Evolutionary conservation across 2,329 filamentous ascomycete genomes (phyloP), one percentile per base, ranked within the genome.

Genomic region (Cladosporium sp.): DNA sequence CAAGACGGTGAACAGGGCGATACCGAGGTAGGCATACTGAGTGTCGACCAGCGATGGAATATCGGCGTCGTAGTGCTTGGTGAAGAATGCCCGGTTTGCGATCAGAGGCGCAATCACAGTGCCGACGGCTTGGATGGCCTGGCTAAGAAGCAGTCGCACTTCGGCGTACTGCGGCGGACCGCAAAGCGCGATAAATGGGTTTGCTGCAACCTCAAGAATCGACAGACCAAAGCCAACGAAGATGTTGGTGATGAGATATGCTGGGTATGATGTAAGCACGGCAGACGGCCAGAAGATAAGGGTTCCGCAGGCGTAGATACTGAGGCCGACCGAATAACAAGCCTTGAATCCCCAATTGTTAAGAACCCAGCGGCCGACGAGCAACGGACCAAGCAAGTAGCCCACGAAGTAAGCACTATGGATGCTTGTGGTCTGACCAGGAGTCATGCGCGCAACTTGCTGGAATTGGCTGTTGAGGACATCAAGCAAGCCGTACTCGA

Each of bases 401-500:
- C 86, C 89, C 15, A 85, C 86, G 74, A 90, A 93, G 74, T 93
- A 93, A 5, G 88, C 84, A 66, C 85, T 87, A 26, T 89, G 90
- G 47, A 92, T 83, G 1, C 88, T 88, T 3, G 92, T 80, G 0
- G 85, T 88, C 75, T 92, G 84, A 7, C 86, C 83, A 0, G 82
- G 77, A 0, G 82, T 85, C 83, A 90, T 89, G 26, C 84, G 73
- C 15, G 88, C 85, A 6, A 92, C 85, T 14, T 78, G 74, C 41
- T 89, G 87, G 62, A 92, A 88, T 28, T 87, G 87, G 24, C 84
- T 85, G 75, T 96, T 96, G 32, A 97, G 84, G 0, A 89, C 90
- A 73, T 95, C 92, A 6, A 97, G 82, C 1, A 97, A 84, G 0
- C 93, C 93, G 72, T 97, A 97, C 0, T 92, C 93, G 66, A 97